Evolutionary conservation across 116 monocot species (phyloP), one percentile per base, ranked within the genome.

Genomic region (Cymodocea nodosa): DNA sequence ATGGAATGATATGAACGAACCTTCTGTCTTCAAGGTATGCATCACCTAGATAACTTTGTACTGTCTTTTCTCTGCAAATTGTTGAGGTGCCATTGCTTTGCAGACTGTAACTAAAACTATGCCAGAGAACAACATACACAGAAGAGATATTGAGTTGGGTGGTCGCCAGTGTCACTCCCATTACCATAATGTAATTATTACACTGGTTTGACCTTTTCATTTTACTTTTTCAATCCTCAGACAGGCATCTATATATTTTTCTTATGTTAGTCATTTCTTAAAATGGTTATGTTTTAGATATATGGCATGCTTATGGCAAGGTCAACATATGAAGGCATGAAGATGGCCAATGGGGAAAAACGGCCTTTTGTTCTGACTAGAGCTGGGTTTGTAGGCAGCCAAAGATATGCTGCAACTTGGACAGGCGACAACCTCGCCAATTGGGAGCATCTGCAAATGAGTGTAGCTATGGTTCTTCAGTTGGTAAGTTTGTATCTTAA

Each of bases 1-100:
- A 78, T 97, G 97, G 97, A 97, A 97, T 82, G 97, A 97, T 74
- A 97, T 97, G 97, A 97, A 97, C 69, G 97, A 97, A 65, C 97
- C 97, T 71, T 74, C 97, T 60, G 77, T 97, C 73, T 97, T 97
- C 75, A 88, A 82, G 76, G 97, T 88, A 82, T 64, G 62, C 51
- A 56, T 74, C 62, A 52, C 71, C 59, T 11, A 17, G 3, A 35
- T 12, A 10, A 30, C 10, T 62, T 59, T 60, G 15, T 60, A 60
- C 58, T 17, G 53, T 66, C 10, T 15, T 36, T 35, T 48, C 73
- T 51, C 1, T 54, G 15, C 39, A 62, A 62, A n/a, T 36, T 18
- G 35, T 18, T 34, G 15, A n/a, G 18, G 61, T 39, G 17, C 17
- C 40, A 50, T 51, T 50, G 15, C 6, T 0, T 65, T 83, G 34